A percentile compares a stretch with the other conserved stretches of the same genome.
Conservation (phyloP, 148 eudicot genomes). For the Fagopyrum esculentum region DNA sequence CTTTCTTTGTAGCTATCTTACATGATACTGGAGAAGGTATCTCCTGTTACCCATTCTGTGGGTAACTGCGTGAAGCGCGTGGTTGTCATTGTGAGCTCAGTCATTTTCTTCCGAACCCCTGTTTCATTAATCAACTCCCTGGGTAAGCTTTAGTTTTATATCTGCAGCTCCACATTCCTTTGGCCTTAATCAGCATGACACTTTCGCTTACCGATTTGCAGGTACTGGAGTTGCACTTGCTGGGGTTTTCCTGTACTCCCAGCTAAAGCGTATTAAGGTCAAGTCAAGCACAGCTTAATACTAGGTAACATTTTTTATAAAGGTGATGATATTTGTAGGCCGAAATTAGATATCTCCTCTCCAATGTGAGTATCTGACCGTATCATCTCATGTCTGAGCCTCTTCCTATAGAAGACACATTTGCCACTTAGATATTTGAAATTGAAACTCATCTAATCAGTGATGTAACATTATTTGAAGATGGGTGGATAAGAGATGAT, state of each 20-base stretch:
- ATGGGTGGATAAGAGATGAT: conserved; percentile 3
- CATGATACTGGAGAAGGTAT: conserved; percentile 87
- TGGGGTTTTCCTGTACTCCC: conserved; percentile 89
- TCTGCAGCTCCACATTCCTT: background rate
- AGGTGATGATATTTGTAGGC: conserved; percentile 1
- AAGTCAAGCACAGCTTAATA: conserved; percentile 58
- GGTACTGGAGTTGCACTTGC: conserved; percentile 91
- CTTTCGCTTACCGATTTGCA: conserved; percentile 18
- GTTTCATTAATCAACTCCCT: conserved; percentile 66
- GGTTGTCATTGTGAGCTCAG: conserved; percentile 85
- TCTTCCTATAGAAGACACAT: background rate
- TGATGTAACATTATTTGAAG: background rate
- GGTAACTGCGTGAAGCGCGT: conserved; percentile 94
- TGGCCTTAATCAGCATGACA: background rate
- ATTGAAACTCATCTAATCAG: background rate
- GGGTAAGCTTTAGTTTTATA: conserved; percentile 35
- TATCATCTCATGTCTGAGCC: conserved; percentile 5
- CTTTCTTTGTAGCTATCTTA: conserved; percentile 66
- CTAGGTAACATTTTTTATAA: background rate
- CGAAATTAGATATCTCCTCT: background rate
- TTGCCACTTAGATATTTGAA: background rate
- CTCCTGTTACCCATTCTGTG: conserved; percentile 90
- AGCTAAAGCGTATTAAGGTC: conserved; percentile 63
- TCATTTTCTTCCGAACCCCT: conserved; percentile 76
- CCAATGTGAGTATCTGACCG: background rate